These are phyloP conservation scores for Samsoniella hepiali DNA, from an alignment of 2,329 filamentous ascomycete species.

Conservation along the genomic window DNA sequence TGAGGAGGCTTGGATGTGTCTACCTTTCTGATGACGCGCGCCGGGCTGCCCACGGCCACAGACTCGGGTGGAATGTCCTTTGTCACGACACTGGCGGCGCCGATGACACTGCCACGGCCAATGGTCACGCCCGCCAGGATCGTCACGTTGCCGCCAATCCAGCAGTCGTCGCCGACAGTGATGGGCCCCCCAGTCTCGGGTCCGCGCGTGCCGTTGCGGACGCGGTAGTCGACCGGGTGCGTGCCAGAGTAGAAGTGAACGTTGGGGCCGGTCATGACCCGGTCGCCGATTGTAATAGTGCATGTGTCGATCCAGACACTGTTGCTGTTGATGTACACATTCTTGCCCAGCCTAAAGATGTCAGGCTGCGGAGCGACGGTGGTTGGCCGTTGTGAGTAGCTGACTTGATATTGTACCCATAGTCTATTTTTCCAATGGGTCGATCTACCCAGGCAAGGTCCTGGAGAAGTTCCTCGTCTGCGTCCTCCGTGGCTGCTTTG, in stretches of 20 bases:
- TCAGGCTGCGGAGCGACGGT: background rate
- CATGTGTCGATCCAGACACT: slow-evolving; percentile 76
- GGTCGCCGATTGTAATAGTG: slow-evolving; percentile 68
- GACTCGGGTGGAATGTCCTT: slow-evolving; percentile 63
- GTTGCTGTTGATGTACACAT: slow-evolving; percentile 73
- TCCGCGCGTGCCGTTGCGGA: slow-evolving; percentile 71
- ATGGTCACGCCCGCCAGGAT: slow-evolving; percentile 77
- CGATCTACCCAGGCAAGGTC: slow-evolving; percentile 64
- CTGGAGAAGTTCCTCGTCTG: slow-evolving; percentile 61
- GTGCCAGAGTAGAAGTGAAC: slow-evolving; percentile 71
- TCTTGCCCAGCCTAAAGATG: slow-evolving; percentile 55
- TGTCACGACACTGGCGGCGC: slow-evolving; percentile 80
- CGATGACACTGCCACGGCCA: slow-evolving; percentile 69
- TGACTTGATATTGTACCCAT: slow-evolving; percentile 67
- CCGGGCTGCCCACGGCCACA: slow-evolving; percentile 65
- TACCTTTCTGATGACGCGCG: slow-evolving; percentile 50
- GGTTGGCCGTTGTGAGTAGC: slow-evolving; percentile 11
- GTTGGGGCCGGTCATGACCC: slow-evolving; percentile 76
- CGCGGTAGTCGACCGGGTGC: slow-evolving; percentile 71
- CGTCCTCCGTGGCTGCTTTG: slow-evolving; percentile 49
- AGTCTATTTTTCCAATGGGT: slow-evolving; percentile 65
- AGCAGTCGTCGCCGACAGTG: slow-evolving; percentile 74
- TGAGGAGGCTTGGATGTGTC: slow-evolving; percentile 23
- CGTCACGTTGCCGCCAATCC: slow-evolving; percentile 69
- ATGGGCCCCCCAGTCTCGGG: slow-evolving; percentile 75